phyloP scores from a whole-genome alignment of 1,284 basidiomycete genomes.

The Trametes versicolor region DNA sequence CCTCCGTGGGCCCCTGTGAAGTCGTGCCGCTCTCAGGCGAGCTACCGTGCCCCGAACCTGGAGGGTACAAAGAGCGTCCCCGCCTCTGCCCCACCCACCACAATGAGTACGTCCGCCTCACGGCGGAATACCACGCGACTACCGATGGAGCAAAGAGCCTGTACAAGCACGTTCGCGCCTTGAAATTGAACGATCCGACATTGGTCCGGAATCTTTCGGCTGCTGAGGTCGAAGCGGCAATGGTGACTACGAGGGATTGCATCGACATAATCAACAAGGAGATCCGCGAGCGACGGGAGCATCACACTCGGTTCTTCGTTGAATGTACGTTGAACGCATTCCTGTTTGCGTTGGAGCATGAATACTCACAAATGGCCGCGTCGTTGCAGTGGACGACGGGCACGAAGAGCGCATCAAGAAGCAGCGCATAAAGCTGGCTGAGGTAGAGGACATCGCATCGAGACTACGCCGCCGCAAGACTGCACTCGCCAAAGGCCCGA shows the following conservation, averaged over 20 bases:
- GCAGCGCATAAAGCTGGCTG: not conserved
- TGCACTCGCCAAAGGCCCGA: no score
- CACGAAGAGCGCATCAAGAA: conserved; percentile 13
- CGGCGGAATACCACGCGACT: conserved; percentile 9
- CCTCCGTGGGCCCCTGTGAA: conserved; percentile 2
- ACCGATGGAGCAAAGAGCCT: conserved; percentile 7
- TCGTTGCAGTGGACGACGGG: conserved; percentile 6
- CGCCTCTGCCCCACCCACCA: conserved; percentile 12
- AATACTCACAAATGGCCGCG: no score
- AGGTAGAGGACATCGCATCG: conserved; percentile 9
- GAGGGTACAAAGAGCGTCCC: conserved; percentile 7
- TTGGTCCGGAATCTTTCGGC: no score
- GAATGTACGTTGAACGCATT: conserved; percentile 1
- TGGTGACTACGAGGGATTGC: not conserved
- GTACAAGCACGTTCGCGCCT: not conserved
- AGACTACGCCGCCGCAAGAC: not conserved
- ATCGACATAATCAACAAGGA: conserved; percentile 5
- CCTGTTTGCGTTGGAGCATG: not conserved
- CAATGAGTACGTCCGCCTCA: conserved; percentile 9
- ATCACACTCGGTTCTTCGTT: conserved; percentile 15
- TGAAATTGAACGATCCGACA: not conserved
- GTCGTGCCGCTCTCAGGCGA: conserved; percentile 7
- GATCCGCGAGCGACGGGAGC: conserved; percentile 10
- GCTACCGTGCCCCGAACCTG: not conserved
- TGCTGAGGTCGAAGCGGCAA: not conserved